These are phyloP conservation scores for Ascodesmis nigricans DNA, from an alignment of 495 filamentous ascomycete genomes.

Conservation along the genomic window DNA sequence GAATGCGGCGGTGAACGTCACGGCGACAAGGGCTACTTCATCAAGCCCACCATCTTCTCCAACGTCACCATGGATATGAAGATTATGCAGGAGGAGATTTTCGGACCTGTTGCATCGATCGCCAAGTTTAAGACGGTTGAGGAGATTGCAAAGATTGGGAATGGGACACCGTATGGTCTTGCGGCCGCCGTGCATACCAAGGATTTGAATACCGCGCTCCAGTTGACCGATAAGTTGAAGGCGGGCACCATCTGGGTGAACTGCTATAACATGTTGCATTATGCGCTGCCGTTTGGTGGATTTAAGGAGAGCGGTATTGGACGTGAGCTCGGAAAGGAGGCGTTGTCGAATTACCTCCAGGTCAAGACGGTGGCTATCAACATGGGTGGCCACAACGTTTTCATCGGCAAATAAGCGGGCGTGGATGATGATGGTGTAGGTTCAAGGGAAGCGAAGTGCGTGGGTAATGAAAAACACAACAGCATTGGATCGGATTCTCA, in stretches of 20 bases:
- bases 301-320: conserved; percentile 89
- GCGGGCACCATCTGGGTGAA: conserved; percentile 97
- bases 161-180: conserved; percentile 67
- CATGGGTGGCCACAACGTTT: conserved; percentile 21
- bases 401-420: too few relatives aligned
- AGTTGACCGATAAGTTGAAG: conserved; percentile 55
- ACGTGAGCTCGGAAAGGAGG: conserved; percentile 83
- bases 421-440: too few relatives aligned
- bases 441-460: too few relatives aligned
- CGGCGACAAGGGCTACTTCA: conserved; percentile 86
- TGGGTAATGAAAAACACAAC: too few relatives aligned
- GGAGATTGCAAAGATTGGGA: conserved; percentile 61
- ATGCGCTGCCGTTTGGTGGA: conserved; percentile 59
- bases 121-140: conserved; percentile 83
- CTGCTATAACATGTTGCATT: conserved; percentile 65
- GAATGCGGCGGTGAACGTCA: conserved; percentile 71
- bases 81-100: conserved; percentile 98
- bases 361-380: conserved; percentile 37
- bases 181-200: conserved; percentile 84
- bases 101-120: conserved; percentile 82
- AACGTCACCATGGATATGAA: conserved; percentile 81
- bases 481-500: too few relatives aligned
- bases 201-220: conserved; percentile 80
- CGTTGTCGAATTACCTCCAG: conserved; percentile 81
- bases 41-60: conserved; percentile 91